Evolutionary conservation across 164 flowering plant species (phyloP).

Genomic region (Platanus orientalis): DNA sequence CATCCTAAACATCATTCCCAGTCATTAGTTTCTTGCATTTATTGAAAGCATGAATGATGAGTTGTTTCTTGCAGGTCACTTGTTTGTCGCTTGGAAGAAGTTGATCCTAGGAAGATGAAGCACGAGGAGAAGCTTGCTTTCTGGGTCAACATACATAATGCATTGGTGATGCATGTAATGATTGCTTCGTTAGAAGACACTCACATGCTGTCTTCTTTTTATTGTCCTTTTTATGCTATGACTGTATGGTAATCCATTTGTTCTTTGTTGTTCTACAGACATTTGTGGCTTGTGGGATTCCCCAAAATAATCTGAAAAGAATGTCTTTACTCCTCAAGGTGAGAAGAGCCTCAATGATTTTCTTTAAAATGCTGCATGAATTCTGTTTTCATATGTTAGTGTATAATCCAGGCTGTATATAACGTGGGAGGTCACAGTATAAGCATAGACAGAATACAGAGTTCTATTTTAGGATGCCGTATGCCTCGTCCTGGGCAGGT

Average conservation of each 20-base stretch:
- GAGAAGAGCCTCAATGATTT: slow-evolving; percentile 3
- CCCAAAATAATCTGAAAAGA: slow-evolving; percentile 73
- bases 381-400: slow-evolving; percentile 12
- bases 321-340: slow-evolving; percentile 74
- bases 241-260: slow-evolving; percentile 1
- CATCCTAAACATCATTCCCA: neutral
- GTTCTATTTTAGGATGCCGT: slow-evolving; percentile 72
- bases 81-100: slow-evolving; percentile 60
- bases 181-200: neutral
- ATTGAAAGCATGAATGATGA: neutral
- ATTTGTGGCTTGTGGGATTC: slow-evolving; percentile 82
- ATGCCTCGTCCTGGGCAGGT: slow-evolving; percentile 93
- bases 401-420: slow-evolving; percentile 72
- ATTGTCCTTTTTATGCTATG: neutral
- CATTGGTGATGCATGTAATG: slow-evolving; percentile 96
- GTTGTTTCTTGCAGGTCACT: slow-evolving; percentile 50
- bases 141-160: slow-evolving; percentile 94
- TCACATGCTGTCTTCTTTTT: neutral
- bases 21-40: neutral
- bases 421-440: slow-evolving; percentile 82
- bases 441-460: slow-evolving; percentile 80
- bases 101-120: slow-evolving; percentile 67
- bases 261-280: slow-evolving; percentile 41
- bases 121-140: slow-evolving; percentile 92
- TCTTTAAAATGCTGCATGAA: neutral